Evolutionary conservation across 179 eudicot genomes (phyloP), one percentile per base, ranked within the genome.

Genomic region (Silene vulgaris): DNA sequence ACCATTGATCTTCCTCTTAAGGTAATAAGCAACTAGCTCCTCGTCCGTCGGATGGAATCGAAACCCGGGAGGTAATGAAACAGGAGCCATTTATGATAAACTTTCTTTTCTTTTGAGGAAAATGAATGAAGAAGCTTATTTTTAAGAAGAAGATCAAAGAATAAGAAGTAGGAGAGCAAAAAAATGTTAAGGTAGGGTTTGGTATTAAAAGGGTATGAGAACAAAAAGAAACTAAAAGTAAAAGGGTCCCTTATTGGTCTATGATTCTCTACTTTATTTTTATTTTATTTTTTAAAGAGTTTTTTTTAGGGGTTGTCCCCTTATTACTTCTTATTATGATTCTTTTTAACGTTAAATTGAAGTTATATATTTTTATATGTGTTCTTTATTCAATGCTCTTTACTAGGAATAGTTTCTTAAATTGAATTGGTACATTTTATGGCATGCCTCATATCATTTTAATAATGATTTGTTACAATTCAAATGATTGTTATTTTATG

Each of bases 11-110:
- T 92, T 92, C 72, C 96, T 83, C 73, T 88, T 92, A 3, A 92
- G 93, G 74, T 92, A 92, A 82, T 92, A 92, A 8, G 90, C 89
- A 32, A 92, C 93, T 2, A 92, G 88, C 72, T 92, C 97, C 59
- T 92, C 97, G 32, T 91, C 97, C 0, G 97, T 90, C 0, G 97
- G 95, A 76, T 91, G 97, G 79, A 91, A 91, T 54, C 97, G 85
- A 61, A 92, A 92, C 1, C 97, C 97, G 17, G 97, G 97, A 48
- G 97, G 96, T 82, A 92, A 85, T 75, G 97, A 85, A 81, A 92
- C 93, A 8, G 96, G 92, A 17, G 97, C 86, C 97, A 92, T 92
- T 79, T 45, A 9, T 70, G 19, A 32, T 43, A 7, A 14, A 48
- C 14, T 30, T 63, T 1, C 3, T 56, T 52, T 54, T 68, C 4